Evolutionary conservation across 192 early-diverging fungal species (phyloP), one percentile per base, ranked within the genome.

Genomic region (Oehlia diaphana): DNA sequence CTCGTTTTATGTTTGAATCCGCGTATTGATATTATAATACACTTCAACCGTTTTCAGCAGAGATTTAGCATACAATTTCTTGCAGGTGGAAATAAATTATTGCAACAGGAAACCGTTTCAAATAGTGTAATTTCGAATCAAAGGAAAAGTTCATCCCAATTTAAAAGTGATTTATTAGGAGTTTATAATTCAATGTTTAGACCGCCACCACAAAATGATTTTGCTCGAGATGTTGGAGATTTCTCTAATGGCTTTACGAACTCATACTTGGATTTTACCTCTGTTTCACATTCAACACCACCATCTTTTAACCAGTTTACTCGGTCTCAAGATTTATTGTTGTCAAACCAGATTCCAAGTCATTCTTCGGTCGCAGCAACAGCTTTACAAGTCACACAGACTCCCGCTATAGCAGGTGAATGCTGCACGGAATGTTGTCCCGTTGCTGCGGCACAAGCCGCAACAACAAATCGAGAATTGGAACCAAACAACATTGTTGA

Each of bases 381-480:
- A 21, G 53, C 53, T 58, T 58, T 58, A 58, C 53, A 58, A 58
- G 53, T 21, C 53, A 58, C 53, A 21, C 53, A 58, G 53, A 58
- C 53, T 58, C 65, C 65, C 10, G 69, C 73, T 16, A 69, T 74
- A 9, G 68, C 81, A 7, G 81, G 76, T 16, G 84, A 81, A 44
- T 84, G 84, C 37, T 84, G 84, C 76, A 79, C 62, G 14, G 79
- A 80, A 16, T 84, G 84, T 63, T 84, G 84, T 81, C 84, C 84
- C 10, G 58, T 74, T 28, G 81, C 81, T 61, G 83, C 83, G 9
- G 77, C 72, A 13, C 13, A 63, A 80, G 67, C 66, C 58, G 62
- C 76, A 33, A 63, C 39, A 13, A 37, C 74, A 14, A 70, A 77
- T 21, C 23, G 72, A 66, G 31, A 39, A 26, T 33, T 61, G n/a